Base-by-base conservation (phyloP, 2,329 filamentous ascomycete species). In the Coniochaeta hoffmannii region DNA sequence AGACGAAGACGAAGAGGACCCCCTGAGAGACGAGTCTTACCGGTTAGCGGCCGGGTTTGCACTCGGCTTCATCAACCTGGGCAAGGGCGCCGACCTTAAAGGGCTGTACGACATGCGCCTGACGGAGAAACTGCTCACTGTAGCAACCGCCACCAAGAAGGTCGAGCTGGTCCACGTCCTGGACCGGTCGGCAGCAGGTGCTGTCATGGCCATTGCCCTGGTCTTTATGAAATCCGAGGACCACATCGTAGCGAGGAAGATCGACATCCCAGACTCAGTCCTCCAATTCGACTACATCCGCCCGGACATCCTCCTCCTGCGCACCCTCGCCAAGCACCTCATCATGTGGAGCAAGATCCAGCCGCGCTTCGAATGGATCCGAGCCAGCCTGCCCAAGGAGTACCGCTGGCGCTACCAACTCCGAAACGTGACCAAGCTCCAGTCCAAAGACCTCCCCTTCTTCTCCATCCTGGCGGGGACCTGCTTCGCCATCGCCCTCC, bases 151-250 rank as follows among this genome's bases (percentile, higher is more conserved):
- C 2, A 90, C 88, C 1, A 96, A 96, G 71, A 90, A 92, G 58
- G 90, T 97, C 12, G 88, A 96, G 63, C 80, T 96, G 35, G 91
- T 97, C 24, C 93, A 99, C 64, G 85, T 97, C 10, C 80, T 97
- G 3, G 95, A 99, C 67, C 88, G 93, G 63, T 92, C 93, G 6
- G 94, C 90, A 10, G 89, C 95, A 1, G 94, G 89, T n/a, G 93
- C 94, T 1, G 90, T 95, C 8, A 83, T 97, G 64, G 93, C 94
- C 0, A 79, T 97, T 57, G 84, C 91, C 1, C 80, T 99, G 54
- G 93, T 99, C 31, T 99, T 93, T 69, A 94, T 99, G 90, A 97
- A 97, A 71, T 94, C 93, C 0, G 90, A 95, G 60, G 90, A 99
- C 66, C 80, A 83, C 57, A 85, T 89, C 15, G 82, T 99, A 19